Evolutionary conservation across 768 basidiomycete species (phyloP), one percentile per base, ranked within the genome.

Genomic region (Phylloporus arenicola): DNA sequence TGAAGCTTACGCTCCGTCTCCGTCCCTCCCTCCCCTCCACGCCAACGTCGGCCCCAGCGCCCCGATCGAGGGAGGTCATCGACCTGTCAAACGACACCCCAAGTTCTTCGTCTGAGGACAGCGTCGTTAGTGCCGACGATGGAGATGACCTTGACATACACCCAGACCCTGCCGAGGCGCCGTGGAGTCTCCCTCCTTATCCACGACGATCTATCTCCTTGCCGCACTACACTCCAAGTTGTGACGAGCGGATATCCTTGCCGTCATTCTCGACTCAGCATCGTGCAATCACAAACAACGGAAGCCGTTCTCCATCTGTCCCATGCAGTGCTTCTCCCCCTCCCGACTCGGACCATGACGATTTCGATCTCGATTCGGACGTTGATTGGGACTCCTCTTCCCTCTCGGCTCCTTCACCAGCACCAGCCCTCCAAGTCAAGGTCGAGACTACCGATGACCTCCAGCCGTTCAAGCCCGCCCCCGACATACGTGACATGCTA

Each of bases 1-100:
- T 86, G 60, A 87, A 85, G 61, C 74, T 88, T 29, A 84, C 81
- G 3, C 72, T 88, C 24, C 78, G 83, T 33, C 77, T 88, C 38
- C 79, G 79, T 50, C 70, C 67, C 4, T 59, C 65, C 40, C 60
- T 68, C 3, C 55, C 70, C 1, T 57, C 2, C 40, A 6, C 34
- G 29, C 29, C 9, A 10, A 30, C 29, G 10, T 31, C 51, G 16
- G 46, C 46, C 48, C 46, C 57, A 43, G 52, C 24, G 14, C 45
- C 60, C 33, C 55, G 22, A 4, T 38, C 57, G 8, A 61, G 57
- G 29, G 67, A 68, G 38, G 56, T 70, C 33, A 74, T 75, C 35
- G 73, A 77, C 61, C 58, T 77, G 30, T 72, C 76, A 3, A 67
- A 65, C 30, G 75, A 76, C 39, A 58, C 64, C 12, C 41, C 55